A percentile compares a stretch with the other conserved stretches of the same genome.
Conservation (phyloP, 768 basidiomycete genomes). For the Favolaschia claudopus region DNA sequence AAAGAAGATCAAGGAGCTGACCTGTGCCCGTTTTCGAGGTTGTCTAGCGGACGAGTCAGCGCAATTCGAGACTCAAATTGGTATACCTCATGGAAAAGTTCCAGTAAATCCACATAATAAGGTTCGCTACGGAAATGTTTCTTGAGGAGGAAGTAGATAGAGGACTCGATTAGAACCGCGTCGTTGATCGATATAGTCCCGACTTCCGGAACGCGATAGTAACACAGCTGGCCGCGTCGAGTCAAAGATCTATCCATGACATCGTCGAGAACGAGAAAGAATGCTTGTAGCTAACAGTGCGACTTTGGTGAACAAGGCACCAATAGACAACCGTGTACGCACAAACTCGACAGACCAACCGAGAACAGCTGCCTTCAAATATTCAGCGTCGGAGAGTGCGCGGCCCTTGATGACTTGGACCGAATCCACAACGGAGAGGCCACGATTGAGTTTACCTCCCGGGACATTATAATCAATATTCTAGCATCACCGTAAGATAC, state of each 20-base stretch:
- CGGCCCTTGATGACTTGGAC: constrained; percentile 85
- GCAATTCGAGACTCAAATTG: neutral
- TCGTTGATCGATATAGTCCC: constrained; percentile 94
- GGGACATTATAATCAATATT: constrained; percentile 93
- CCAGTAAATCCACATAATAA: constrained; percentile 89
- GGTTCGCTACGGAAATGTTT: constrained; percentile 80
- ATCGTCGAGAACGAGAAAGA: constrained; percentile 95
- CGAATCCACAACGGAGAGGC: constrained; percentile 94
- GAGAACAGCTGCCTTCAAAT: constrained; percentile 84
- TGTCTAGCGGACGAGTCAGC: constrained; percentile 37
- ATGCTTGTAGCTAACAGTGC: constrained; percentile 83
- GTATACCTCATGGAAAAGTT: constrained; percentile 79
- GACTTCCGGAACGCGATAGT: constrained; percentile 75
- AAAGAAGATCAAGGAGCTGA: constrained; percentile 94
- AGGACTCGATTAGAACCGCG: constrained; percentile 91
- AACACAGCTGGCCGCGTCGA: constrained; percentile 92
- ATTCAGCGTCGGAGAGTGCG: constrained; percentile 78
- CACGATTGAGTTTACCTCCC: constrained; percentile 94
- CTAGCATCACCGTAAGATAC: constrained; percentile 47
- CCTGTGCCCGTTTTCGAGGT: constrained; percentile 95
- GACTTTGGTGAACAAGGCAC: neutral
- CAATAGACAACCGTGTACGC: constrained; percentile 38
- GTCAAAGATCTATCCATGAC: constrained; percentile 97
- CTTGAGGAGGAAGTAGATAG: constrained; percentile 92
- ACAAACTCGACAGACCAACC: constrained; percentile 98